These are phyloP conservation scores for Umbelopsis vinacea DNA, from an alignment of 192 early-diverging fungal genomes.

Conservation along the genomic window DNA sequence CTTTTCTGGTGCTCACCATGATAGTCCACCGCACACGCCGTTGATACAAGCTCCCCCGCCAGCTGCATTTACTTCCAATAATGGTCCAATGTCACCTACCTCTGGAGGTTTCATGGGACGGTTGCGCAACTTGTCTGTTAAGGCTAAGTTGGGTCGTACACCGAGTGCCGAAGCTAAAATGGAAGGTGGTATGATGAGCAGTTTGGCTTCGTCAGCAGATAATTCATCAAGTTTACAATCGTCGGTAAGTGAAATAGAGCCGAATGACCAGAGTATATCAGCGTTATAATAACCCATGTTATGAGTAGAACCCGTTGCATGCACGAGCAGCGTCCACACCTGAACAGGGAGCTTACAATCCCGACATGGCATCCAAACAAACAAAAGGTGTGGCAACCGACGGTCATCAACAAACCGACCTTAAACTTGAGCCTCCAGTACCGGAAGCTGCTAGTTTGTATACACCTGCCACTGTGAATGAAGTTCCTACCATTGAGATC, in stretches of 20 bases:
- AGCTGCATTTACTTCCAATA: conserved; percentile 33
- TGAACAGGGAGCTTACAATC: conserved; percentile 16
- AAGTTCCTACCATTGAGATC: conserved; percentile 67
- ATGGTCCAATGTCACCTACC: conserved; percentile 29
- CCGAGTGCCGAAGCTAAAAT: conserved; percentile 45
- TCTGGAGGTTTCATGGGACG: conserved; percentile 49
- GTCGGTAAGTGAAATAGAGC: background rate
- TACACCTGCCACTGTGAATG: conserved; percentile 49
- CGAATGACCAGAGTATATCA: no score
- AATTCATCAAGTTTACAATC: background rate
- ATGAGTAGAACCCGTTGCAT: conserved; percentile 2
- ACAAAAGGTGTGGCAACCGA: background rate
- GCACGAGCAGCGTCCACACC: conserved; percentile 12
- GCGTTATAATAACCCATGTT: no score
- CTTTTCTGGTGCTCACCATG: conserved; percentile 41
- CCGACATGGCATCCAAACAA: conserved; percentile 16
- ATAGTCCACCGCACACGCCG: conserved; percentile 19
- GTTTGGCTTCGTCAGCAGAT: background rate
- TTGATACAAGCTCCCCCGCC: conserved; percentile 43
- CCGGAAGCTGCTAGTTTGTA: conserved; percentile 31
- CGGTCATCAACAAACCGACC: background rate
- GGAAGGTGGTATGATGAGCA: conserved; percentile 12
- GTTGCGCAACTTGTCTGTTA: conserved; percentile 49
- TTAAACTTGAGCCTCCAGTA: background rate
- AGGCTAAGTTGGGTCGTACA: conserved; percentile 47